Conservation (phyloP, 2,329 filamentous ascomycete species). For the Cryphonectria radicalis region DNA sequence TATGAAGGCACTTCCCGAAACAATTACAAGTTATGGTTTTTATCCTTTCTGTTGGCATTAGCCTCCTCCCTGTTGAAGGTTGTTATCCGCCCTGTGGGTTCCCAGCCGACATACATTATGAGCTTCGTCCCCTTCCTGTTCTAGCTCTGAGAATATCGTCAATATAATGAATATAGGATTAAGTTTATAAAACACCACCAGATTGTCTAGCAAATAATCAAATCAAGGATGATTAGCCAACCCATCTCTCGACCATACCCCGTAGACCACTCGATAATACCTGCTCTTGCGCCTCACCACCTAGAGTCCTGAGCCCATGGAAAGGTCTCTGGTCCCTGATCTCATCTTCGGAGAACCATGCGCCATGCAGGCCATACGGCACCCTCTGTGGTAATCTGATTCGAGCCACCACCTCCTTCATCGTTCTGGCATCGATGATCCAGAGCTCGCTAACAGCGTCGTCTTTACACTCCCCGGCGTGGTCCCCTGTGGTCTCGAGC, state of each 20-base stretch:
- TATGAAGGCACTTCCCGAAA: no score
- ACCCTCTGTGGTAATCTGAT: conserved; percentile 68
- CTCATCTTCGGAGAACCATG: conserved; percentile 61
- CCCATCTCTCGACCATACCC: conserved; percentile 20
- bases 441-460: conserved; percentile 64
- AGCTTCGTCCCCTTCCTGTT: no score
- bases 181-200: neutral
- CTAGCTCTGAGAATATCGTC: neutral
- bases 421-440: conserved; percentile 67
- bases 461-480: conserved; percentile 49
- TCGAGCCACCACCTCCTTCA: conserved; percentile 63
- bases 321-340: conserved; percentile 51
- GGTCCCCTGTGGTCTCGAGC: conserved; percentile 54
- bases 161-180: neutral
- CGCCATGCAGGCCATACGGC: conserved; percentile 70
- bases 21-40: no score
- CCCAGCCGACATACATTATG: no score
- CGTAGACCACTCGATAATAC: conserved; percentile 12
- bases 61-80: no score
- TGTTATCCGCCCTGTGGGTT: no score
- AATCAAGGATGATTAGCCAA: conserved; percentile 1
- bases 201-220: neutral
- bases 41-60: no score
- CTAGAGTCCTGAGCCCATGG: conserved; percentile 15
- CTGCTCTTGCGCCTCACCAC: neutral